Evolutionary conservation across 2,329 filamentous ascomycete genomes (phyloP), one percentile per base, ranked within the genome.

Genomic region (Anthostomella pinea): DNA sequence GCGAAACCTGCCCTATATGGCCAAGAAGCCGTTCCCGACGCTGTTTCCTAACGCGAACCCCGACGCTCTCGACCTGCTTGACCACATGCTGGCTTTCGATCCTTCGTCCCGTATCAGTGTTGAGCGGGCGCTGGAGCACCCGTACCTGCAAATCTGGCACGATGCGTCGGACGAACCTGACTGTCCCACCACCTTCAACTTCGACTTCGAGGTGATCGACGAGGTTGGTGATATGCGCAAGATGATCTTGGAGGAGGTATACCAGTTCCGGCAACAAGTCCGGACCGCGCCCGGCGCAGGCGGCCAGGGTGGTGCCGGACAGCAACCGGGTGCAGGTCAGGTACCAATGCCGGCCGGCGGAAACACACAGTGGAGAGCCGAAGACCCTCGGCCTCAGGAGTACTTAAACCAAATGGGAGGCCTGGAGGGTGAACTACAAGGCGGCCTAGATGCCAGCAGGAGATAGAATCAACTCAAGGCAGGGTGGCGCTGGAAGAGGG

Each of bases 51-150:
- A 88, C 60, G 93, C 93, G 57, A 98, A 97, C 70, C 89, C 90
- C 3, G 90, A 97, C 58, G 91, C 93, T 3, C 81, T 98, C 43
- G 89, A 97, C 60, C 81, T 98, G 9, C 80, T 98, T 41, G 90
- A 98, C 70, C 86, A 84, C 62, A 97, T 98, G 91, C 81, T 98
- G 25, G 88, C 93, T 14, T 98, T 98, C 62, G 93, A 98, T 62
- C 93, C 93, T 0, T 89, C 87, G 9, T 85, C 85, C 48, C 88
- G 93, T 57, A 94, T 98, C 65, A 87, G 83, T 31, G 93, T 97
- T 49, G 93, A 98, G 67, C 81, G 91, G 58, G 93, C 93, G 13
- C 82, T 98, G 39, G 90, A 97, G 71, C 93, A 98, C 72, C 85
- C 85, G 21, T 98, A 98, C 68, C 77, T 98, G 38, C 81, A 91